Percentiles rank a stretch among this genome's conserved stretches.
These are phyloP conservation scores for Talaromyces sp. DNA, from an alignment of 2,329 filamentous ascomycete genomes.

Conservation along the genomic window DNA sequence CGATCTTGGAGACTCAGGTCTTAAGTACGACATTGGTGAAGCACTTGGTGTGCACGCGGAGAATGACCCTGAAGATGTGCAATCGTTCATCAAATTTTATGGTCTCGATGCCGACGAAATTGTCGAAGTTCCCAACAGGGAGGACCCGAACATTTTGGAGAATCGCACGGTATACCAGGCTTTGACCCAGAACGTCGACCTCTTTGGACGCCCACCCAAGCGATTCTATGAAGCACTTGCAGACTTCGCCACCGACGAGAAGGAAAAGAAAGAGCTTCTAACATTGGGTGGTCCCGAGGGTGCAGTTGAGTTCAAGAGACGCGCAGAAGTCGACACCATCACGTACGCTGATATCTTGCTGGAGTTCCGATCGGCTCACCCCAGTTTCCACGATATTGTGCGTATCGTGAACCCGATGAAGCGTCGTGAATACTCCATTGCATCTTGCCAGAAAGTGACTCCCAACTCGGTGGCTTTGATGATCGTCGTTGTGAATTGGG, in stretches of 20 bases:
- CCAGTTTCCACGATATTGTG: slow-evolving; percentile 79
- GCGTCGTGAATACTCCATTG: slow-evolving; percentile 97
- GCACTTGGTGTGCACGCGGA: slow-evolving; percentile 94
- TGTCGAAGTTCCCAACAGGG: slow-evolving; percentile 85
- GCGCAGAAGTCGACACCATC: slow-evolving; percentile 82
- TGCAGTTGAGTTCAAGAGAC: slow-evolving; percentile 84
- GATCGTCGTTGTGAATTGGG: slow-evolving; percentile 96
- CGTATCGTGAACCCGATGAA: slow-evolving; percentile 88
- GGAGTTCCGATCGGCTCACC: slow-evolving; percentile 85
- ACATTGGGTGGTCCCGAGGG: slow-evolving; percentile 73
- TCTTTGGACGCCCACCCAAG: slow-evolving; percentile 95
- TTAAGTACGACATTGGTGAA: slow-evolving; percentile 96
- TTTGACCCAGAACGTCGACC: slow-evolving; percentile 86
- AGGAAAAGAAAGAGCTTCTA: slow-evolving; percentile 74
- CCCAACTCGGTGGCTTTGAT: slow-evolving; percentile 86
- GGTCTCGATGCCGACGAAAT: slow-evolving; percentile 75
- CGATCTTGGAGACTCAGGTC: slow-evolving; percentile 81
- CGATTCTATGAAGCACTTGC: slow-evolving; percentile 92
- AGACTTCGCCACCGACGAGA: slow-evolving; percentile 75
- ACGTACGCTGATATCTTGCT: slow-evolving; percentile 87
- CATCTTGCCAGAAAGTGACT: slow-evolving; percentile 90
- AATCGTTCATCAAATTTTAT: slow-evolving; percentile 85
- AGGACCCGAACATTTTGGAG: slow-evolving; percentile 68
- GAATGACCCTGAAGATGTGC: slow-evolving; percentile 74
- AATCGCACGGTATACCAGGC: slow-evolving; percentile 91